These are phyloP conservation scores for Ceratorhiza oryzae-sativae DNA, from an alignment of 1,284 basidiomycete genomes.

Conservation along the genomic window DNA sequence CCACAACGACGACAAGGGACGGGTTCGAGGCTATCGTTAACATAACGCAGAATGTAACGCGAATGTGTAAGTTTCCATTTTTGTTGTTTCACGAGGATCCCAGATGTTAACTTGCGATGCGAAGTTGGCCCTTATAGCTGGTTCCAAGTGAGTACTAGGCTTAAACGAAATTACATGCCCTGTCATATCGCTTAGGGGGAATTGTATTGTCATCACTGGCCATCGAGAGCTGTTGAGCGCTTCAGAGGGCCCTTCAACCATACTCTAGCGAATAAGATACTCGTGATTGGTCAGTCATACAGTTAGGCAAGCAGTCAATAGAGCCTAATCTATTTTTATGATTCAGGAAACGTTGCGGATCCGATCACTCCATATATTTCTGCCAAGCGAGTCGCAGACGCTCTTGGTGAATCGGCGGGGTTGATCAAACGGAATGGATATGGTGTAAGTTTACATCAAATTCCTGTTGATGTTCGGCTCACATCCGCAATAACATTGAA, in stretches of 20 bases:
- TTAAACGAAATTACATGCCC: neutral
- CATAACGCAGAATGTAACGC: neutral
- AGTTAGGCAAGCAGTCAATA: neutral
- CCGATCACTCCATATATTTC: slow-evolving; percentile 34
- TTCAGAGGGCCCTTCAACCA: slow-evolving; percentile 18
- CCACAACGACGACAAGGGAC: slow-evolving; percentile 27
- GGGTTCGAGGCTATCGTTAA: slow-evolving; percentile 26
- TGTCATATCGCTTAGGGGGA: neutral
- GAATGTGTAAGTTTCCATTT: slow-evolving; percentile 34
- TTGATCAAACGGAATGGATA: slow-evolving; percentile 37
- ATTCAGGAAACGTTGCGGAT: slow-evolving; percentile 29
- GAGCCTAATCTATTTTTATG: neutral
- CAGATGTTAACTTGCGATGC: too few species aligned
- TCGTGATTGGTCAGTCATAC: slow-evolving; percentile 23
- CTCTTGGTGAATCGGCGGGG: slow-evolving; percentile 27
- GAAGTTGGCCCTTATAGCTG: slow-evolving; percentile 7
- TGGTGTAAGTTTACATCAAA: neutral
- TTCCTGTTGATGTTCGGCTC: neutral
- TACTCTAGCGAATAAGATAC: slow-evolving; percentile 22
- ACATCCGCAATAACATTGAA: too few species aligned
- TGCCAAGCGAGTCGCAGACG: slow-evolving; percentile 33
- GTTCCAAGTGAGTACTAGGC: neutral
- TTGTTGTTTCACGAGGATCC: too few species aligned
- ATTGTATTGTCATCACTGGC: slow-evolving; percentile 27
- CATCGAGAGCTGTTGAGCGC: slow-evolving; percentile 33